Evolutionary conservation across 352 stramenopile genomes (phyloP).

Genomic region (Pythium scleroteichum): DNA sequence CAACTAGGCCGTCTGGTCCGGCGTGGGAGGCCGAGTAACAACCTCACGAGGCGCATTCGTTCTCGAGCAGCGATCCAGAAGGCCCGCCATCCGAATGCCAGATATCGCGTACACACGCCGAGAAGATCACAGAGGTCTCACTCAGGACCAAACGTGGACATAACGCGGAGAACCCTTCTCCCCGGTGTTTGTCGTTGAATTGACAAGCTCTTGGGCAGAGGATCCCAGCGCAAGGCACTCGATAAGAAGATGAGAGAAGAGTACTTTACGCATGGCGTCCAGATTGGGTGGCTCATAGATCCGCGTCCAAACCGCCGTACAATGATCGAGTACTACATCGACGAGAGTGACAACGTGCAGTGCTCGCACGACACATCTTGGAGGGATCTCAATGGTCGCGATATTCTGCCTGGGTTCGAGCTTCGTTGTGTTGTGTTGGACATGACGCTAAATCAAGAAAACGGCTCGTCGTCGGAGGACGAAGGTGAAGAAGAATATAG

Average conservation of each 20-base stretch:
- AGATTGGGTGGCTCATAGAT: slow-evolving; percentile 21
- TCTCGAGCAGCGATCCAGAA: too few relatives aligned
- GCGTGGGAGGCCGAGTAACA: too few relatives aligned
- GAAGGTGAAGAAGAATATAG: not conserved
- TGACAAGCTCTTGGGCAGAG: slow-evolving; percentile 13
- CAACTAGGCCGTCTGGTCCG: too few relatives aligned
- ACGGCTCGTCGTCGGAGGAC: slow-evolving; percentile 17
- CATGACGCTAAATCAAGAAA: slow-evolving; percentile 18
- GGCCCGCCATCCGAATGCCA: slow-evolving; percentile 6
- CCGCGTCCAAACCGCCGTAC: slow-evolving; percentile 13
- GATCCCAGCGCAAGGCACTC: slow-evolving; percentile 10
- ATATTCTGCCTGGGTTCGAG: slow-evolving; percentile 18
- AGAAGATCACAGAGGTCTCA: slow-evolving; percentile 1
- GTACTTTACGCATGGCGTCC: slow-evolving; percentile 17
- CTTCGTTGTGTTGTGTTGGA: not conserved
- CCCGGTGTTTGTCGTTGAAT: slow-evolving; percentile 19
- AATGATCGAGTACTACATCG: slow-evolving; percentile 19
- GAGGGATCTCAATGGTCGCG: slow-evolving; percentile 18
- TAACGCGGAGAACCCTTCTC: slow-evolving; percentile 20
- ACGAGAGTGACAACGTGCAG: slow-evolving; percentile 9
- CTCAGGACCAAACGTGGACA: slow-evolving; percentile 10
- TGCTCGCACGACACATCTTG: slow-evolving; percentile 9
- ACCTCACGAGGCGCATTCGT: too few relatives aligned
- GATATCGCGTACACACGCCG: slow-evolving; percentile 20
- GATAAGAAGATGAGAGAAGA: slow-evolving; percentile 19